phyloP scores from a whole-genome alignment of 176 grass and related monocot species.

The Carex parvula region DNA sequence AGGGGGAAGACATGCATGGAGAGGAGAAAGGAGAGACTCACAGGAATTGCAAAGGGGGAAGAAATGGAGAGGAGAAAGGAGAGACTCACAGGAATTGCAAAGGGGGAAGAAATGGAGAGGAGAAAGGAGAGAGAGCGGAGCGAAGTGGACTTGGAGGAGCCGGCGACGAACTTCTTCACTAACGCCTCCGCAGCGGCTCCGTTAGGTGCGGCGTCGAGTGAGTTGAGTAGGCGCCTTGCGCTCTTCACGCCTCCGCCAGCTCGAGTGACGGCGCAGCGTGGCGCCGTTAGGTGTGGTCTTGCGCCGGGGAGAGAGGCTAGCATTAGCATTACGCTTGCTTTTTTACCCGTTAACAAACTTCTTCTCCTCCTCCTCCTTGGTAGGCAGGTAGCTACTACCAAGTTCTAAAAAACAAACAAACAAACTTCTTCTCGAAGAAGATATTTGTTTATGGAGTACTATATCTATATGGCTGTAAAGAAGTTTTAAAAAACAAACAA shows the following conservation, averaged over 20 bases:
- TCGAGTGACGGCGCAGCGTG: conserved; percentile 26
- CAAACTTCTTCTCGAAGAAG: too few relatives aligned
- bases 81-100: conserved; percentile 51
- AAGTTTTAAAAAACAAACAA: too few relatives aligned
- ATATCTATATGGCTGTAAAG: too few relatives aligned
- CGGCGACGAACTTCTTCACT: conserved; percentile 62
- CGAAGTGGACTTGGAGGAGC: conserved; percentile 67
- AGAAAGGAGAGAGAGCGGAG: conserved; percentile 72
- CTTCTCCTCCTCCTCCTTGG: neutral
- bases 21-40: conserved; percentile 29
- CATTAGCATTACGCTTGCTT: neutral
- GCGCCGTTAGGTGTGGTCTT: neutral
- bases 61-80: conserved; percentile 45
- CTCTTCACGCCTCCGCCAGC: conserved; percentile 50
- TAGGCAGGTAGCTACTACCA: too few relatives aligned
- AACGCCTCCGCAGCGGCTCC: conserved; percentile 56
- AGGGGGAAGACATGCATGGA: conserved; percentile 55
- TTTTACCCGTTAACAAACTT: too few relatives aligned
- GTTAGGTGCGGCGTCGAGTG: conserved; percentile 56
- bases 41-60: conserved; percentile 57
- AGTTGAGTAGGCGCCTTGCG: conserved; percentile 59
- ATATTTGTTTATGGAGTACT: too few relatives aligned
- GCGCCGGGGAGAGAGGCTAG: conserved; percentile 1
- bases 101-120: conserved; percentile 59
- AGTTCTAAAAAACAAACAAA: too few relatives aligned